Evolutionary conservation across 345 rosid genomes (phyloP).

Genomic region (Iberis pinnata): DNA sequence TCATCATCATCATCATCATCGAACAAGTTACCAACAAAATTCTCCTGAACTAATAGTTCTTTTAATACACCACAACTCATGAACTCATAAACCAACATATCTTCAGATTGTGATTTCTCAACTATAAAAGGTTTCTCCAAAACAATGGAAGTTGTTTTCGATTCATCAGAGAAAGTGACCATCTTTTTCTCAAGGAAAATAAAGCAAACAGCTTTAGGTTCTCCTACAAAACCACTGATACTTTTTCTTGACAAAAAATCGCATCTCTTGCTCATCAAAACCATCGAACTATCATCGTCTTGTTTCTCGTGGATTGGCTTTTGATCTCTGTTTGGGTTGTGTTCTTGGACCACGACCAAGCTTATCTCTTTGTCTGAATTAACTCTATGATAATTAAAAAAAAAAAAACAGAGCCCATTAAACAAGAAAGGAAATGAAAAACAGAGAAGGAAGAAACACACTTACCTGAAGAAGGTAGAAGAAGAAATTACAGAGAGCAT

Average conservation of each 20-base stretch:
- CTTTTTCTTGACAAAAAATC: constrained; percentile 33
- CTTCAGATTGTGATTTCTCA: constrained; percentile 19
- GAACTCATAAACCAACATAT: constrained; percentile 26
- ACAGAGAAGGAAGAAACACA: neutral
- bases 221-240: constrained; percentile 45
- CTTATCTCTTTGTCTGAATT: constrained; percentile 8
- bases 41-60: constrained; percentile 21
- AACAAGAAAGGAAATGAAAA: neutral
- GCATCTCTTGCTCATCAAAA: constrained; percentile 30
- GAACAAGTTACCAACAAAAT: neutral
- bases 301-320: neutral
- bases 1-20: constrained; percentile 16
- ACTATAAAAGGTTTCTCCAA: constrained; percentile 14
- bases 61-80: constrained; percentile 17
- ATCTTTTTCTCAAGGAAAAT: constrained; percentile 13
- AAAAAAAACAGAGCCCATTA: constrained; percentile 12
- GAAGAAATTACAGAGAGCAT: constrained; percentile 41
- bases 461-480: constrained; percentile 46
- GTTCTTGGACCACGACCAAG: constrained; percentile 16
- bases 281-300: constrained; percentile 15
- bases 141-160: constrained; percentile 10
- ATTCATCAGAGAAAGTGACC: constrained; percentile 3
- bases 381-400: constrained; percentile 19
- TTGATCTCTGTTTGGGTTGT: constrained; percentile 10
- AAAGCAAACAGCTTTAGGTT: constrained; percentile 37